Evolutionary conservation across 1,284 basidiomycete genomes (phyloP), one percentile per base, ranked within the genome.

Genomic region (Cystobasidiaceae sp.): DNA sequence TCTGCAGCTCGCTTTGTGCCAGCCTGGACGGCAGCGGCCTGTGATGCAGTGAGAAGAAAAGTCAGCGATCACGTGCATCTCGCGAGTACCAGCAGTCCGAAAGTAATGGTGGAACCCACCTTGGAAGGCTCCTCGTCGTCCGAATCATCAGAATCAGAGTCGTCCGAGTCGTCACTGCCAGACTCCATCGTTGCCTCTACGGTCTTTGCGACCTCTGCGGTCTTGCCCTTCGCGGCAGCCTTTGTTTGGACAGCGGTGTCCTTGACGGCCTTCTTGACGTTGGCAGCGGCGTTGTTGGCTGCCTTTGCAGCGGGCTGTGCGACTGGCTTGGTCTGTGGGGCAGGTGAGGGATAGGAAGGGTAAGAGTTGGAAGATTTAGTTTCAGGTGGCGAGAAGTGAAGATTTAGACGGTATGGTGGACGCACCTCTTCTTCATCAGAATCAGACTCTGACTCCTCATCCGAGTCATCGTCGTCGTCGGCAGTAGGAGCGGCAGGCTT

Each of bases 51-150:
- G n/a, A n/a, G n/a, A n/a, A n/a, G n/a, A n/a, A n/a, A n/a, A n/a
- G n/a, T n/a, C n/a, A n/a, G n/a, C n/a, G n/a, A n/a, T n/a, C n/a
- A n/a, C n/a, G n/a, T n/a, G n/a, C n/a, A n/a, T n/a, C n/a, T n/a
- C n/a, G n/a, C n/a, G n/a, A n/a, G n/a, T n/a, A n/a, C n/a, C n/a
- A n/a, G n/a, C n/a, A n/a, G n/a, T n/a, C n/a, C n/a, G n/a, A n/a
- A n/a, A n/a, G n/a, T n/a, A n/a, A n/a, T n/a, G n/a, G n/a, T n/a
- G n/a, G n/a, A n/a, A n/a, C n/a, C n/a, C 39, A 71, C 74, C 44
- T 59, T 67, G 25, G 67, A 61, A 67, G 73, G 69, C 64, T 75
- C 73, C 67, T 77, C 73, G 59, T 75, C 74, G 37, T 74, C 73
- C 17, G 67, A 69, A 33, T 49, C 39, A 11, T 45, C 45, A 43